phyloP scores from a whole-genome alignment of 139 green algal genomes.

The Chlamydomonas asymmetrica region DNA sequence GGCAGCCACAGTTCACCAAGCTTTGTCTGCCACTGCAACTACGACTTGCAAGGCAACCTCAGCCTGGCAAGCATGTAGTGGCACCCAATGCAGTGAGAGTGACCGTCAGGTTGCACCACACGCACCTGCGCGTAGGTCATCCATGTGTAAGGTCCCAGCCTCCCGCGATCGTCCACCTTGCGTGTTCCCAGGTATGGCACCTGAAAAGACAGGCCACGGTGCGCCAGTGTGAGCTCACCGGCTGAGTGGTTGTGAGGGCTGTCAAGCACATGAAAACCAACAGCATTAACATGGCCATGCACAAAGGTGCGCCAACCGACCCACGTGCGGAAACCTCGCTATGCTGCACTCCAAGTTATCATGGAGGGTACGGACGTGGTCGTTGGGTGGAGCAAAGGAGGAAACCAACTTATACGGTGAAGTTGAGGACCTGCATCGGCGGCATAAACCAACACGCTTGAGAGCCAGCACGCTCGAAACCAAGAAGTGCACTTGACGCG shows the following conservation, averaged over 20 bases:
- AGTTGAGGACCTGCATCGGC: constrained; percentile 61
- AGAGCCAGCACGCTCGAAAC: too few relatives aligned
- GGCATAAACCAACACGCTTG: too few relatives aligned
- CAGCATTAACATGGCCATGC: background rate
- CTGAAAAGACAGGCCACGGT: too few relatives aligned
- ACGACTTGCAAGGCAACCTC: too few relatives aligned
- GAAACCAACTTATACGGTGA: constrained; percentile 77
- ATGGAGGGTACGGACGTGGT: constrained; percentile 87
- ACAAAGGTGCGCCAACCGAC: too few relatives aligned
- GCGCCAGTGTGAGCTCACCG: too few relatives aligned
- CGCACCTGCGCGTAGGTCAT: constrained; percentile 67
- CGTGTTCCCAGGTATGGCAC: constrained; percentile 61
- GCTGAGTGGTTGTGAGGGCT: too few relatives aligned
- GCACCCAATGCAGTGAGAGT: too few relatives aligned
- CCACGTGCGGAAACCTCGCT: constrained; percentile 67
- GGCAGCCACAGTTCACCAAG: too few relatives aligned
- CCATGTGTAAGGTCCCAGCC: constrained; percentile 65
- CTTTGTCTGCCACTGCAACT: too few relatives aligned
- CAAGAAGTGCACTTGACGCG: too few relatives aligned
- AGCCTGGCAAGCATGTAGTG: too few relatives aligned
- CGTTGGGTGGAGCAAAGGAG: constrained; percentile 69
- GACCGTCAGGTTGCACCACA: background rate
- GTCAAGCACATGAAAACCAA: background rate
- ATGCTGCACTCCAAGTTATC: constrained; percentile 85
- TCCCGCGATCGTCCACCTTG: constrained; percentile 56